Base-by-base conservation (phyloP, 352 stramenopile genomes). In the Lagenidium giganteum region DNA sequence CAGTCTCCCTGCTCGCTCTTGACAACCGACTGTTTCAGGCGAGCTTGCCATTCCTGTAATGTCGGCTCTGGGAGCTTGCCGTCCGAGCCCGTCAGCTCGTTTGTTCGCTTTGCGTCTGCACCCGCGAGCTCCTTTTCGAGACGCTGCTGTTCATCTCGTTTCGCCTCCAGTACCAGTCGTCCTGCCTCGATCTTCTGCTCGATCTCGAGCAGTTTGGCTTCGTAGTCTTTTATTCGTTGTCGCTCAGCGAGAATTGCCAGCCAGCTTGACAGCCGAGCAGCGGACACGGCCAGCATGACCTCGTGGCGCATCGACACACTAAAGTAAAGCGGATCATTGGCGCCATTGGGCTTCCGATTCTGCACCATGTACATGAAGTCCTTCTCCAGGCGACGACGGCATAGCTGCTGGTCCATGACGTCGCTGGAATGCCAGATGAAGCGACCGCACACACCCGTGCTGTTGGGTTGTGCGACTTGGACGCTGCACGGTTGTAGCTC, bases 381-480 rank as follows among this genome's bases (percentile, higher is more conserved):
- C 13, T 75, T 75, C 38, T 82, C 76, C 8, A 64, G 35, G 0
- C 79, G 67, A 27, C 34, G 40, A 1, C 71, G 69, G 48, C 62
- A 70, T 20, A 92, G 45, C 5, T 64, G 42, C 1, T 46, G 35
- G 22, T 51, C 44, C 1, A 66, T 42, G 0, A 50, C 37, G 13
- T 77, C 66, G 3, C 71, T 53, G 0, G 66, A 57, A 36, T 92
- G 76, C 79, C 79, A 92, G 30, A 59, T 77, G 31, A 79, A 83
- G 12, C 79, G 73, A 9, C 76, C 73, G 17, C 69, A 70, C 3
- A 88, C 57, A 4, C 76, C 67, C 8, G 71, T 56, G 5, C 58
- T 51, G 31, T 91, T 91, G 0, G 67, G 47, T 16, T 81, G 68
- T 3, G 75, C 79, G 3, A 58, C 56, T 21, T 62, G 60, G 7